Base-by-base conservation (phyloP, 2,329 filamentous ascomycete genomes). In the Ophiostoma populinum region DNA sequence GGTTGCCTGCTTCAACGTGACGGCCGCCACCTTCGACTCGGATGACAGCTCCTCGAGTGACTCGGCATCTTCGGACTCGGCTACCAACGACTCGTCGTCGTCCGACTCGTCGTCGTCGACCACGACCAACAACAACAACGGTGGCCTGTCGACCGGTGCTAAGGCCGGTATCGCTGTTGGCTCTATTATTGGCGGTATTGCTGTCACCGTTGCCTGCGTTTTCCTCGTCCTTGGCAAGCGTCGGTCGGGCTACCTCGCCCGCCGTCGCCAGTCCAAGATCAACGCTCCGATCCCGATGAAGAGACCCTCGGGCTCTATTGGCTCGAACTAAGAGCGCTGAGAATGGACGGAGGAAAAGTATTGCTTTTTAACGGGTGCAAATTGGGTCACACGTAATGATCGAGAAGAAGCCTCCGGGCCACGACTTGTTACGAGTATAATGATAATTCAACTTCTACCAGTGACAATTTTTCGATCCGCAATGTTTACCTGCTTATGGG, bases 1-100 rank as follows among this genome's bases (percentile, higher is more conserved):
- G 13, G 45, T 51, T 7, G 52, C 52, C n/a, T 57, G 54, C 46
- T 56, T 57, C 48, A 57, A 57, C 42, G 51, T 53, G 16, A 57
- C 53, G 2, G 39, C 46, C 17, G 39, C 43, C 12, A 24, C 25
- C 12, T 43, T 43, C 31, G 32, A 37, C 25, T 25, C 33, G 24
- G 35, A 36, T 25, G 22, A 10, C 32, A 18, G 17, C 12, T 24
- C 35, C 18, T 35, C 24, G n/a, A 10, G 26, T n/a, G n/a, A n/a
- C n/a, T 22, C 37, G 4, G 24, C 32, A 2, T 16, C 36, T 1
- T 22, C 36, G 3, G 29, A 29, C 29, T 16, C 36, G 1, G 2
- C 21, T 2, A 24, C 41, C 11, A n/a, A n/a, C n/a, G 19, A 12
- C n/a, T 17, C 38, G 9, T 12, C 22, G 1, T 25, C 30, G 1